Evolutionary conservation across 164 flowering plant genomes (phyloP), one percentile per base, ranked within the genome.

Genomic region (Litsea cubeba): DNA sequence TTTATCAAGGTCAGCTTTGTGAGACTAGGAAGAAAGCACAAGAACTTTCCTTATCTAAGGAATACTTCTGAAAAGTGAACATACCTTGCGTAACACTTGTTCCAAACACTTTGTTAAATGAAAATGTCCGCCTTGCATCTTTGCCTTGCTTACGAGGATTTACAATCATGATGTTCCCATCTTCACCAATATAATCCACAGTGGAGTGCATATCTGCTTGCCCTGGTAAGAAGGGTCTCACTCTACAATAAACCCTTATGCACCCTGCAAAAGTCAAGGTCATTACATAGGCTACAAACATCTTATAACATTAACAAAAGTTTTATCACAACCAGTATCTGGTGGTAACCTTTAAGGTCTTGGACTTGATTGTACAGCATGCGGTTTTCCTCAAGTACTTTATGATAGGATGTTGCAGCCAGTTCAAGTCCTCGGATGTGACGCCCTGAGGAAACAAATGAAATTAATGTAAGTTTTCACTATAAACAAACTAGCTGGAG

Each of bases 201-300:
- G 87, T 86, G 1, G 94, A 84, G 28, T 79, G 89, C 32, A 71
- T 78, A 71, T 84, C 76, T 68, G 82, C 62, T 78, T 88, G 87
- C 12, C 88, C 91, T 22, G 79, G 80, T 51, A 92, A 81, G 79
- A 92, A 89, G 10, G 98, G 98, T 76, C 93, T 86, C 7, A 92
- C 93, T 81, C 98, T 83, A 65, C 98, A 92, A 73, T 87, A 93
- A 1, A 94, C 98, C 64, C 98, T 84, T 5, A 94, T 94, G 14
- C 87, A 80, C 77, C 98, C 98, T 94, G 88, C 64, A 62, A 35
- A 51, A 77, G 71, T 20, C 26, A 2, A 46, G 2, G 49, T n/a
- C 28, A 54, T 68, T 60, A 54, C 32, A 35, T 23, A 74, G 17
- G 60, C 15, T 28, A n/a, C 74, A 62, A 32, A 35, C 35, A 46